Evolutionary conservation across 345 rosid species (phyloP).

Genomic region (Arabis alpina): DNA sequence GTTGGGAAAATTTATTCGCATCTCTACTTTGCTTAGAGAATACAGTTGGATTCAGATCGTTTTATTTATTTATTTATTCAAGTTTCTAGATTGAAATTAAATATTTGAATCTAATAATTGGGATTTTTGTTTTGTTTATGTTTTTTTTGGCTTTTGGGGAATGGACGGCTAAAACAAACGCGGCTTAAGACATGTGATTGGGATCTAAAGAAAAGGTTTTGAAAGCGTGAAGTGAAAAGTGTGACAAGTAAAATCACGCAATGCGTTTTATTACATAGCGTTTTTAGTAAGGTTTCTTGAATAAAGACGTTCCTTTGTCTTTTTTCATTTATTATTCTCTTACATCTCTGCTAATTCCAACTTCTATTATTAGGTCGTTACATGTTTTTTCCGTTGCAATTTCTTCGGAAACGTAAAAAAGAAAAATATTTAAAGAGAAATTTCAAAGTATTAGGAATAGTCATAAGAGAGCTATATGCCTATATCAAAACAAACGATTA

Average conservation of each 20-base stretch:
- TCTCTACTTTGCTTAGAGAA: conserved; percentile 38
- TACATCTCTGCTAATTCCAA: not conserved
- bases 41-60: conserved; percentile 36
- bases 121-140: not conserved
- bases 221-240: conserved; percentile 40
- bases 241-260: conserved; percentile 35
- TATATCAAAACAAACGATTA: conserved; percentile 6
- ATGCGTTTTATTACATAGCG: conserved; percentile 2
- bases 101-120: conserved; percentile 24
- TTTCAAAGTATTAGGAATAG: not conserved
- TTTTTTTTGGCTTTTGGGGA: conserved; percentile 14
- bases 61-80: not conserved
- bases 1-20: conserved; percentile 32
- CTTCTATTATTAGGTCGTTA: conserved; percentile 13
- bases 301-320: conserved; percentile 24
- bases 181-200: conserved; percentile 42
- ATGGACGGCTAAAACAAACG: conserved; percentile 41
- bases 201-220: conserved; percentile 26
- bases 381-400: conserved; percentile 33
- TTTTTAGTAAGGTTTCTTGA: conserved; percentile 28
- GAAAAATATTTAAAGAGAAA: not conserved
- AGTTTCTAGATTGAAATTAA: conserved; percentile 15
- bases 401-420: conserved; percentile 16
- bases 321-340: no score
- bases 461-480: no score